Conservation (phyloP, 257 asterid genomes). For the Nicotiana tabacum region DNA sequence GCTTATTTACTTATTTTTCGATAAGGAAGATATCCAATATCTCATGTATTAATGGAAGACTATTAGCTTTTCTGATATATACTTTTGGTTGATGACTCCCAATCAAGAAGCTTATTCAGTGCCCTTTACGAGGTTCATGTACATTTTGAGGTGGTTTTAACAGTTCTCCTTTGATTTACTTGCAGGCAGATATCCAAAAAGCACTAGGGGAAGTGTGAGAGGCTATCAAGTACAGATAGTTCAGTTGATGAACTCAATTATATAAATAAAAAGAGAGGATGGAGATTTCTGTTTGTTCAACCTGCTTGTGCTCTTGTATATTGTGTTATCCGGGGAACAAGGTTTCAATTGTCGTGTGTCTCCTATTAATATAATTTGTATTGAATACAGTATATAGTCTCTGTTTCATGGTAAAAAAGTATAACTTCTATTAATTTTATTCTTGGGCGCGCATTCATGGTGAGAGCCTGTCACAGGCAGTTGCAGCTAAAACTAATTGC, state of each 20-base stretch:
- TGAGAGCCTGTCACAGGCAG: not conserved
- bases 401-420: not conserved
- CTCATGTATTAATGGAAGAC: not conserved
- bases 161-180: conserved; percentile 4
- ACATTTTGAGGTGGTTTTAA: not conserved
- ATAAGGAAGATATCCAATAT: not conserved
- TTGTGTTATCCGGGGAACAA: not conserved
- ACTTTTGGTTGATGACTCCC: not conserved
- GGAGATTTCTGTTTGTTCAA: not conserved
- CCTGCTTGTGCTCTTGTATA: not conserved
- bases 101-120: not conserved
- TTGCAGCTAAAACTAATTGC: not conserved
- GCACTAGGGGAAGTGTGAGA: conserved; percentile 54
- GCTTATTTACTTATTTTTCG: not conserved
- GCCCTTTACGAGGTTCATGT: not conserved
- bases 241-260: not conserved
- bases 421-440: not conserved
- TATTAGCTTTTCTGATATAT: not conserved
- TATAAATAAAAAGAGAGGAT: not conserved
- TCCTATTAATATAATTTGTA: not conserved
- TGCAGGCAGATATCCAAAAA: conserved; percentile 60
- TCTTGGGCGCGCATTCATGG: not conserved
- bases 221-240: not conserved
- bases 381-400: not conserved
- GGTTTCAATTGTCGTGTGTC: not conserved